A percentile compares a stretch with the other conserved stretches of the same genome.
Evolutionary conservation across 2,329 filamentous ascomycete genomes (phyloP).

Genomic region (Trichoderma sp.): DNA sequence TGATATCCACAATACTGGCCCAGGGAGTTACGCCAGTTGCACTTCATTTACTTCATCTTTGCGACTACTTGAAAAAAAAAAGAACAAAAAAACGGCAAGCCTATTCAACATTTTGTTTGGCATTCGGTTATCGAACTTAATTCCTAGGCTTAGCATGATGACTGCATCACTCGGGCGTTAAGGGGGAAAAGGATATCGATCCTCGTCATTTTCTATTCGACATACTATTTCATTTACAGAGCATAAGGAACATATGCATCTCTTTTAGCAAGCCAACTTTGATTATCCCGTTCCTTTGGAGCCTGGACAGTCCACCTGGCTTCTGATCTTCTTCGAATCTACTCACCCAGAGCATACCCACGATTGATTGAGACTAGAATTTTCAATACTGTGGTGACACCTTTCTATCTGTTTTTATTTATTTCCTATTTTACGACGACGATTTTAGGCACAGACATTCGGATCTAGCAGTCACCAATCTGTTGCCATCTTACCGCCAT

Average conservation of each 20-base stretch:
- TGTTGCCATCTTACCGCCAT: neutral
- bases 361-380: slow-evolving; percentile 11
- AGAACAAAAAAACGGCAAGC: neutral
- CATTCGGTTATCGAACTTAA: slow-evolving; percentile 32
- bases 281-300: slow-evolving; percentile 22
- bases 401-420: neutral
- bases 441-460: neutral
- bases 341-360: slow-evolving; percentile 1
- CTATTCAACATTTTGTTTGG: slow-evolving; percentile 19
- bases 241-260: slow-evolving; percentile 16
- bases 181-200: slow-evolving; percentile 34
- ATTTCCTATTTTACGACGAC: neutral
- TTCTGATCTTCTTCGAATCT: neutral
- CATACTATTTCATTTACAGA: slow-evolving; percentile 5
- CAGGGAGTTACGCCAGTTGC: neutral
- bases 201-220: slow-evolving; percentile 9
- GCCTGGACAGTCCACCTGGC: neutral
- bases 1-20: slow-evolving; percentile 10
- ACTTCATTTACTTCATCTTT: slow-evolving; percentile 14
- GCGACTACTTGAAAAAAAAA: slow-evolving; percentile 1
- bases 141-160: slow-evolving; percentile 37
- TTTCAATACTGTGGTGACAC: slow-evolving; percentile 7
- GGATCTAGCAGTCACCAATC: neutral
- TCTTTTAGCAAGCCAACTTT: slow-evolving; percentile 16
- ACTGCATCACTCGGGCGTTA: slow-evolving; percentile 43